These are phyloP conservation scores for Citrus cavaleriei DNA, from an alignment of 345 rosid species.

Conservation along the genomic window DNA sequence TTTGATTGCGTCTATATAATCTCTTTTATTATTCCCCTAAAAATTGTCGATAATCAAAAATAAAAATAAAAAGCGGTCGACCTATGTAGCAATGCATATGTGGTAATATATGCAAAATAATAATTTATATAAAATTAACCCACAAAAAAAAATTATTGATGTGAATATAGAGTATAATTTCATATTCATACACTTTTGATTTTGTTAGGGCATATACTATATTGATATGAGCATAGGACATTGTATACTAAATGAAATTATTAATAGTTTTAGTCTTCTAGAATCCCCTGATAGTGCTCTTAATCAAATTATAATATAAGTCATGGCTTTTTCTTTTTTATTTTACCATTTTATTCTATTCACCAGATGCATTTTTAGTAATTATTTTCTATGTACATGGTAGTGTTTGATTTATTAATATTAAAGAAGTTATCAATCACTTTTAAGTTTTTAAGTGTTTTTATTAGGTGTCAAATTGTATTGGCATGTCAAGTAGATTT, in stretches of 20 bases:
- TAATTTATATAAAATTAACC: neutral
- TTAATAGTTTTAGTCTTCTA: too few species aligned
- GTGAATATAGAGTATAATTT: neutral
- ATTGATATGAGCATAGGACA: too few species aligned
- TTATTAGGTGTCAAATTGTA: too few species aligned
- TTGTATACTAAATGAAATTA: neutral
- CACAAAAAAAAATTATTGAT: neutral
- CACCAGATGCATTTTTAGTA: neutral
- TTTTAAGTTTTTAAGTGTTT: too few species aligned
- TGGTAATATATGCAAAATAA: neutral
- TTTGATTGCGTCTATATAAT: too few species aligned
- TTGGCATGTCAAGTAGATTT: too few species aligned
- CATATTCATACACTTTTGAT: neutral
- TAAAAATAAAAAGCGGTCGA: too few species aligned
- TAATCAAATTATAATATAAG: neutral
- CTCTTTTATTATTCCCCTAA: too few species aligned
- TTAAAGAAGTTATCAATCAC: too few species aligned
- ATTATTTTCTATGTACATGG: too few species aligned
- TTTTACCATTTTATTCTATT: neutral
- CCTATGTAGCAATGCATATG: neutral
- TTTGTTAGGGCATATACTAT: neutral
- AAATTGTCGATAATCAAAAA: too few species aligned
- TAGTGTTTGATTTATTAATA: too few species aligned
- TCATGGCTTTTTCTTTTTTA: neutral
- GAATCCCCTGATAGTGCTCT: neutral